Conservation (phyloP, 1,284 basidiomycete genomes). For the Naganishia albida region DNA sequence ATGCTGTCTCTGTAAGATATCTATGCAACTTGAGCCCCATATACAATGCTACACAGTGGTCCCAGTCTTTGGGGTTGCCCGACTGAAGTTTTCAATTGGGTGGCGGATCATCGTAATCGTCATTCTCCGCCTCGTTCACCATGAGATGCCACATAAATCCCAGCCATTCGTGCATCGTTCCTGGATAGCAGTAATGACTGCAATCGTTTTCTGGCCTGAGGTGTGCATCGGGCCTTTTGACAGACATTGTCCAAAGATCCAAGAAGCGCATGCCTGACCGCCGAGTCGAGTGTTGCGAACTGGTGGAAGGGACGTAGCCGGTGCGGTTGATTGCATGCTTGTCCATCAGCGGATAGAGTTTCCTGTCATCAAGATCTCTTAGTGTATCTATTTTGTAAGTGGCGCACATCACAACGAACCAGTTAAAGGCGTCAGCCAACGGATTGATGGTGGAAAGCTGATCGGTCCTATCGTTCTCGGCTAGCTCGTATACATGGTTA, state of each 20-base stretch:
- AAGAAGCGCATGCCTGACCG: slow-evolving; percentile 14
- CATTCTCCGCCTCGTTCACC: slow-evolving; percentile 24
- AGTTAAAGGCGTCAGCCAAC: slow-evolving; percentile 12
- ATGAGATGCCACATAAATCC: slow-evolving; percentile 27
- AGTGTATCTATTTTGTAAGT: neutral
- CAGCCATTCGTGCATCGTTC: slow-evolving; percentile 20
- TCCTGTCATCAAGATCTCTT: slow-evolving; percentile 1
- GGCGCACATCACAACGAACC: neutral
- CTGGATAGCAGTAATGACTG: slow-evolving; percentile 15
- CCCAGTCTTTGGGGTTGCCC: too few relatives aligned
- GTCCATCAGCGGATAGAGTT: slow-evolving; percentile 19
- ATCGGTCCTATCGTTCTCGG: slow-evolving; percentile 20
- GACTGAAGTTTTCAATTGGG: neutral
- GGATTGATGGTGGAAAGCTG: slow-evolving; percentile 13
- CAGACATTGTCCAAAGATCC: slow-evolving; percentile 24
- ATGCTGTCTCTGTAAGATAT: too few relatives aligned
- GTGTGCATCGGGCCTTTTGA: slow-evolving; percentile 29
- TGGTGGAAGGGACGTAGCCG: slow-evolving; percentile 13
- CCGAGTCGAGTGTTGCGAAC: neutral
- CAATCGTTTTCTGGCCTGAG: slow-evolving; percentile 20
- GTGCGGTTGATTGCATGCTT: slow-evolving; percentile 2
- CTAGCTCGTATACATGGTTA: neutral
- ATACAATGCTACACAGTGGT: too few relatives aligned
- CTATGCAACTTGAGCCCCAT: too few relatives aligned
- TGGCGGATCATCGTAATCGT: slow-evolving; percentile 24